These are phyloP conservation scores for Psilocybe cyanescens DNA, from an alignment of 768 basidiomycete species.

Conservation along the genomic window DNA sequence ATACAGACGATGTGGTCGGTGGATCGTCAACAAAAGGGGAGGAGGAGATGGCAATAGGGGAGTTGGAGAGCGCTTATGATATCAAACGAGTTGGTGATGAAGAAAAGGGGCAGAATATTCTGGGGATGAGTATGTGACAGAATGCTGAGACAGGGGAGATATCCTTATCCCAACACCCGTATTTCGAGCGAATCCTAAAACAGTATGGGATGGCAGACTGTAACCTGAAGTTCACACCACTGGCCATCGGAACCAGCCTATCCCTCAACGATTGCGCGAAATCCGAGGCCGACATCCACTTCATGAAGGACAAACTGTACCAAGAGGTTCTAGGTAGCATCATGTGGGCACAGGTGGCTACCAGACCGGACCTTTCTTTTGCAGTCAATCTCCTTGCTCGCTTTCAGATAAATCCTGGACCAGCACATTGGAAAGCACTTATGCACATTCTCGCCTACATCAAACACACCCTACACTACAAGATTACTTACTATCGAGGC, in stretches of 20 bases:
- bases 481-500: conserved; percentile 7
- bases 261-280: background rate
- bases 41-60: conserved; percentile 6
- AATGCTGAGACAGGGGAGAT: background rate
- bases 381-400: conserved; percentile 23
- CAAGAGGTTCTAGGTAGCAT: conserved; percentile 25
- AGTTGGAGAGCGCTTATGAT: conserved; percentile 3
- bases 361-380: conserved; percentile 31
- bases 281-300: background rate
- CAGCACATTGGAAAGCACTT: conserved; percentile 40
- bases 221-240: conserved; percentile 5
- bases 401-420: conserved; percentile 28
- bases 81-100: conserved; percentile 1
- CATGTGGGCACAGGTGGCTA: conserved; percentile 27
- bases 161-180: background rate
- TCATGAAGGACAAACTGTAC: conserved; percentile 32
- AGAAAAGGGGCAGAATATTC: conserved; percentile 7
- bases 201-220: background rate
- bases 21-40: background rate
- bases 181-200: background rate
- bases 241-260: conserved; percentile 11
- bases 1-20: conserved; percentile 6
- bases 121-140: background rate
- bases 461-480: conserved; percentile 1
- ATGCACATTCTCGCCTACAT: conserved; percentile 31